Conservation (phyloP, 73 alveolate species). For the Tetrahymena elliotti region DNA sequence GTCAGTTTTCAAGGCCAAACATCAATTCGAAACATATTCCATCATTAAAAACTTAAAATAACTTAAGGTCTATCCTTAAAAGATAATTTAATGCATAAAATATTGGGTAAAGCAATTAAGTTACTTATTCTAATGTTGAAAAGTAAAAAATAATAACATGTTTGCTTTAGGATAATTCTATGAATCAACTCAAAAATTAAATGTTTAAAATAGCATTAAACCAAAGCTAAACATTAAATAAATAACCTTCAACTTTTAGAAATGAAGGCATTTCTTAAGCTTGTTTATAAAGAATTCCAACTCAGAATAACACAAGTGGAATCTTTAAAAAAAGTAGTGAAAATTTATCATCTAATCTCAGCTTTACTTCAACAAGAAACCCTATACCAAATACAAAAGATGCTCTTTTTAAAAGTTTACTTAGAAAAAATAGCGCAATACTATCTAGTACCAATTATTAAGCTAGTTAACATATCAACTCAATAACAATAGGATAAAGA, state of each 20-base stretch:
- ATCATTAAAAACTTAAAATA: background rate
- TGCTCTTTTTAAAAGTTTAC: background rate
- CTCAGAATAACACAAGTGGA: background rate
- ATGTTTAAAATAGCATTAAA: background rate
- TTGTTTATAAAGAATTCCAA: background rate
- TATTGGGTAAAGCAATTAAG: background rate
- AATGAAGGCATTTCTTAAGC: background rate
- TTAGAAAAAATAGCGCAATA: background rate
- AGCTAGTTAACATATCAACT: background rate
- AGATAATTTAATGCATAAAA: background rate
- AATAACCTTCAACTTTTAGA: background rate
- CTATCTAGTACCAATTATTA: background rate
- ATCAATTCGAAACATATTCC: background rate
- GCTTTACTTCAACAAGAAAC: background rate
- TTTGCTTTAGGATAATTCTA: background rate
- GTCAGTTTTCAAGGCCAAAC: background rate
- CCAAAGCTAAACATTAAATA: background rate
- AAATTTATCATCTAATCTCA: background rate
- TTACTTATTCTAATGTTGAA: background rate
- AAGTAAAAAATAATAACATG: background rate
- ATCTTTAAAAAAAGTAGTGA: background rate
- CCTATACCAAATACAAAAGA: background rate
- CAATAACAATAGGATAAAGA: background rate
- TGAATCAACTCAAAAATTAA: background rate
- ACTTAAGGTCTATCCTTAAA: background rate